Conservation (phyloP, 163 green algal species). For the Trebouxia gelatinosa region DNA sequence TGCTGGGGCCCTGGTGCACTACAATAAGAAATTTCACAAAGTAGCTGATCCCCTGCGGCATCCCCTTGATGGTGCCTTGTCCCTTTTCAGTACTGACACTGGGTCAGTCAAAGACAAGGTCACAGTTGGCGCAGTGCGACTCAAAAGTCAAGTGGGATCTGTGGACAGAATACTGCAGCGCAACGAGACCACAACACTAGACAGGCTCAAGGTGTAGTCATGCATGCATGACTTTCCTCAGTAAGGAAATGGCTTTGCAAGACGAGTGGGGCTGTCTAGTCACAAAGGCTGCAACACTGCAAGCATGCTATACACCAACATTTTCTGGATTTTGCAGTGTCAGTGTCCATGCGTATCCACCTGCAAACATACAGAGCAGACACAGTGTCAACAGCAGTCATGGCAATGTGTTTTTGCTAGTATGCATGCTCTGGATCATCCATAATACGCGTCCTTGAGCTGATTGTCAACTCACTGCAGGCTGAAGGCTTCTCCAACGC, state of each 20-base stretch:
- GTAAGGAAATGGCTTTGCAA: neutral
- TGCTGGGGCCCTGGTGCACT: slow-evolving; percentile 41
- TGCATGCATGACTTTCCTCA: neutral
- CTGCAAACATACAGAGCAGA: neutral
- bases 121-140: slow-evolving; percentile 64
- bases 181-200: slow-evolving; percentile 78
- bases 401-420: neutral
- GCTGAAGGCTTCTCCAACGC: slow-evolving; percentile 76
- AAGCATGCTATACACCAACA: neutral
- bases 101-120: slow-evolving; percentile 82
- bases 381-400: neutral
- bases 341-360: neutral
- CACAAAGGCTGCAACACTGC: too few species aligned
- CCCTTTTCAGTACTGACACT: slow-evolving; percentile 80
- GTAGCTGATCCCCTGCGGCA: slow-evolving; percentile 81
- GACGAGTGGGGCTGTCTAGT: too few species aligned
- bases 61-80: slow-evolving; percentile 71
- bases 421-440: neutral
- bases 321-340: neutral
- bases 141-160: slow-evolving; percentile 63
- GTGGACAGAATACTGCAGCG: slow-evolving; percentile 63
- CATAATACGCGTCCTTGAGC: neutral
- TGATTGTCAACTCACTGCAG: slow-evolving; percentile 38
- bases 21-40: slow-evolving; percentile 4
- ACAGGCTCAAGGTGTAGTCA: slow-evolving; percentile 63